phyloP scores from a whole-genome alignment of 768 basidiomycete genomes.

The Mycena indigotica region DNA sequence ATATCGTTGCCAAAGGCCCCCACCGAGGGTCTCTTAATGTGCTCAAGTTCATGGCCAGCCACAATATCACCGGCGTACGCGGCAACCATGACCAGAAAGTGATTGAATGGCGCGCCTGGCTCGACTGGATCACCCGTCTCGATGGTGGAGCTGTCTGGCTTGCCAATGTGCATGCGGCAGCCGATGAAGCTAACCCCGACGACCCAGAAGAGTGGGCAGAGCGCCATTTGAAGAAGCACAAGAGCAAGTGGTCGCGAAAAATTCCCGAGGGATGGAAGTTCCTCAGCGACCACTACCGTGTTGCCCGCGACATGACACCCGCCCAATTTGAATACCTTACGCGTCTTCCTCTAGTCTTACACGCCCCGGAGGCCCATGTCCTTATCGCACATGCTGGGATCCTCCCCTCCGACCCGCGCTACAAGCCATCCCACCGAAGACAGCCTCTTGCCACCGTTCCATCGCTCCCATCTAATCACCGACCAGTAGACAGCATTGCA shows the following conservation, averaged over 20 bases:
- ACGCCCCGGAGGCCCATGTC: slow-evolving; percentile 73
- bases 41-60: slow-evolving; percentile 61
- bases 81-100: slow-evolving; percentile 95
- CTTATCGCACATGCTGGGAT: slow-evolving; percentile 86
- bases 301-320: slow-evolving; percentile 69
- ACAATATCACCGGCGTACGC: slow-evolving; percentile 77
- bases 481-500: slow-evolving; percentile 21
- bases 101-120: slow-evolving; percentile 88
- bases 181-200: slow-evolving; percentile 31
- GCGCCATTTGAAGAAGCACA: slow-evolving; percentile 30
- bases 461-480: slow-evolving; percentile 25
- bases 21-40: slow-evolving; percentile 62
- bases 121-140: slow-evolving; percentile 67
- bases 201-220: slow-evolving; percentile 47
- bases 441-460: slow-evolving; percentile 80
- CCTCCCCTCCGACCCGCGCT: slow-evolving; percentile 68
- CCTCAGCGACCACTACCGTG: slow-evolving; percentile 73
- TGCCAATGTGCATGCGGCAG: slow-evolving; percentile 40
- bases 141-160: slow-evolving; percentile 61
- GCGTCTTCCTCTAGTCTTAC: slow-evolving; percentile 71
- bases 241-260: slow-evolving; percentile 46
- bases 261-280: slow-evolving; percentile 75
- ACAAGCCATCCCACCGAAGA: slow-evolving; percentile 45
- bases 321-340: slow-evolving; percentile 72
- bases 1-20: slow-evolving; percentile 73